A percentile compares a stretch with the other conserved stretches of the same genome.
Evolutionary conservation across 2,329 filamentous ascomycete species (phyloP).

Genomic region (Aotearoamyces nothofagi): DNA sequence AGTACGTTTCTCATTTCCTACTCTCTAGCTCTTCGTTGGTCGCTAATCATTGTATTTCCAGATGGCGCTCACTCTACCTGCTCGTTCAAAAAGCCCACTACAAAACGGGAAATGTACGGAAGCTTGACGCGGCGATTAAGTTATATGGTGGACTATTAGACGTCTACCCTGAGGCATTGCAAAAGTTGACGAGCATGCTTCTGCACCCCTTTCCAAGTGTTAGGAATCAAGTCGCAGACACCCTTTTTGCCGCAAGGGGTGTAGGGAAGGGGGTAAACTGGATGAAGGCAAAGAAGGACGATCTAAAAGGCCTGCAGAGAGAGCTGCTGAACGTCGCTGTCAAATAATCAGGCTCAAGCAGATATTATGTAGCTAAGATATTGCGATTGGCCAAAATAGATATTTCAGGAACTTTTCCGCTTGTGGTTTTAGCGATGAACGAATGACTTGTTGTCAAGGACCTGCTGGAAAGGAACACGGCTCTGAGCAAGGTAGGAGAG

Average conservation of each 20-base stretch:
- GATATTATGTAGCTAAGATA: too few relatives aligned
- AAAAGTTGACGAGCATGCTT: conserved; percentile 58
- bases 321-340: conserved; percentile 2
- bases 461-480: too few relatives aligned
- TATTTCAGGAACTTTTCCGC: too few relatives aligned
- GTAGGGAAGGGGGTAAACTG: conserved; percentile 37
- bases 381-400: too few relatives aligned
- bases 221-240: conserved; percentile 41
- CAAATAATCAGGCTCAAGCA: too few relatives aligned
- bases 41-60: conserved; percentile 9
- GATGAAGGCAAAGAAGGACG: conserved; percentile 33
- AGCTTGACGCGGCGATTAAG: conserved; percentile 65
- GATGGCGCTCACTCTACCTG: conserved; percentile 48
- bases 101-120: conserved; percentile 68
- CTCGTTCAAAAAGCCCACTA: conserved; percentile 66
- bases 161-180: conserved; percentile 30
- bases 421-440: too few relatives aligned
- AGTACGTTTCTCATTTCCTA: conserved; percentile 8
- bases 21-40: conserved; percentile 3
- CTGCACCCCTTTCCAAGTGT: conserved; percentile 73
- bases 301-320: conserved; percentile 9
- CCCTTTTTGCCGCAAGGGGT: conserved; percentile 33
- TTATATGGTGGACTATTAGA: conserved; percentile 59
- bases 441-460: too few relatives aligned
- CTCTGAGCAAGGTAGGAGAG: too few relatives aligned